Evolutionary conservation across 2,329 filamentous ascomycete genomes (phyloP).

Genomic region (Cordyceps pruinosa): DNA sequence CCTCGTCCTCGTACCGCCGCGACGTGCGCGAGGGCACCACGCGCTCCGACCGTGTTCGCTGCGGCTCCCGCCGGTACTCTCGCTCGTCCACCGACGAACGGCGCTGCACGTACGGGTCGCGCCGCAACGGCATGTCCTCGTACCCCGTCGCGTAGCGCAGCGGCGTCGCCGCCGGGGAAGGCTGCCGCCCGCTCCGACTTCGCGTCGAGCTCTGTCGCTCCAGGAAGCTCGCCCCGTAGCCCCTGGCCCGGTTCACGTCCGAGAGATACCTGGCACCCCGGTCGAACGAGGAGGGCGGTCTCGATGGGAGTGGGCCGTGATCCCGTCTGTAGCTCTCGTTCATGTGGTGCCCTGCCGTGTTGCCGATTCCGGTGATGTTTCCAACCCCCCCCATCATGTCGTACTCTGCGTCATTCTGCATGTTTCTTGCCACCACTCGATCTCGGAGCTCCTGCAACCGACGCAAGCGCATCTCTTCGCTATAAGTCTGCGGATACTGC

Average conservation of each 20-base stretch:
- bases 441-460: slow-evolving; percentile 42
- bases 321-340: slow-evolving; percentile 49
- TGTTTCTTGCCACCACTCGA: slow-evolving; percentile 31
- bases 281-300: slow-evolving; percentile 20
- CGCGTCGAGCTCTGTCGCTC: slow-evolving; percentile 46
- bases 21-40: background rate
- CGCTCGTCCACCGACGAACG: background rate
- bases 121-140: background rate
- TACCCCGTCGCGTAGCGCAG: slow-evolving; percentile 1
- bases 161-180: slow-evolving; percentile 5
- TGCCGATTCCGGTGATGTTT: slow-evolving; percentile 40
- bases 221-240: slow-evolving; percentile 35
- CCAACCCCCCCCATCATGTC: slow-evolving; percentile 26
- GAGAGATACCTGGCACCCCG: slow-evolving; percentile 35
- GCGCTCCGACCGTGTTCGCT: slow-evolving; percentile 9
- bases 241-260: slow-evolving; percentile 37
- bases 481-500: slow-evolving; percentile 29
- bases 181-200: slow-evolving; percentile 5
- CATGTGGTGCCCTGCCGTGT: slow-evolving; percentile 51
- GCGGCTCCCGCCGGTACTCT: background rate
- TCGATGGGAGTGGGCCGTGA: slow-evolving; percentile 14
- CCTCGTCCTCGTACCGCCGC: slow-evolving; percentile 26
- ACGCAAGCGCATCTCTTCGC: slow-evolving; percentile 41
- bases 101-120: background rate
- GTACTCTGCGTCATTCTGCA: slow-evolving; percentile 33